phyloP scores from a whole-genome alignment of 768 basidiomycete species.

The Termitomyces sp. region DNA sequence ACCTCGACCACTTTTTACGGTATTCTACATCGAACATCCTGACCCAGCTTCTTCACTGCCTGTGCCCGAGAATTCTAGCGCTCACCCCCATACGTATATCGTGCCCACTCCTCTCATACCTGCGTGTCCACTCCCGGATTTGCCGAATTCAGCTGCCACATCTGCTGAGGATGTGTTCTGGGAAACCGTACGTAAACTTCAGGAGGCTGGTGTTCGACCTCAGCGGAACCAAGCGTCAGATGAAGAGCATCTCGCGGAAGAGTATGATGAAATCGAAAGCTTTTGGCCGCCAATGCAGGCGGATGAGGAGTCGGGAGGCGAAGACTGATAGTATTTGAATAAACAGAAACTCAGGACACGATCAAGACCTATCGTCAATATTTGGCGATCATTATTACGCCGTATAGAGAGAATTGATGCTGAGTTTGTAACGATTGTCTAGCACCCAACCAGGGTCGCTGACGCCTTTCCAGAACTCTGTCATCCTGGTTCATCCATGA shows the following conservation, averaged over 20 bases:
- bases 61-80: background rate
- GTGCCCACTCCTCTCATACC: slow-evolving; percentile 29
- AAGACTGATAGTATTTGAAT: background rate
- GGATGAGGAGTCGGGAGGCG: slow-evolving; percentile 12
- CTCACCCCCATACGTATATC: slow-evolving; percentile 9
- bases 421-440: too few relatives aligned
- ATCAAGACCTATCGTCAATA: background rate
- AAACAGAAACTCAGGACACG: background rate
- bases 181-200: slow-evolving; percentile 34
- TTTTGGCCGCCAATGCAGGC: slow-evolving; percentile 20
- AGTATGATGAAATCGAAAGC: slow-evolving; percentile 7
- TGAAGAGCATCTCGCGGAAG: background rate
- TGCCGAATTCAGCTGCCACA: slow-evolving; percentile 52
- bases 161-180: slow-evolving; percentile 60
- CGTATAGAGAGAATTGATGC: too few relatives aligned
- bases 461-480: too few relatives aligned
- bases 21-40: slow-evolving; percentile 53
- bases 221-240: slow-evolving; percentile 9
- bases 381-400: background rate
- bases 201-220: slow-evolving; percentile 8
- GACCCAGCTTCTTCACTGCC: slow-evolving; percentile 1
- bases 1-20: slow-evolving; percentile 43
- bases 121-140: slow-evolving; percentile 41
- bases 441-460: too few relatives aligned
- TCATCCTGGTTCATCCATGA: too few relatives aligned